Percentiles rank a stretch among this genome's conserved stretches.
phyloP scores from a whole-genome alignment of 2,329 filamentous ascomycete species.

The Scedosporium dehoogii region DNA sequence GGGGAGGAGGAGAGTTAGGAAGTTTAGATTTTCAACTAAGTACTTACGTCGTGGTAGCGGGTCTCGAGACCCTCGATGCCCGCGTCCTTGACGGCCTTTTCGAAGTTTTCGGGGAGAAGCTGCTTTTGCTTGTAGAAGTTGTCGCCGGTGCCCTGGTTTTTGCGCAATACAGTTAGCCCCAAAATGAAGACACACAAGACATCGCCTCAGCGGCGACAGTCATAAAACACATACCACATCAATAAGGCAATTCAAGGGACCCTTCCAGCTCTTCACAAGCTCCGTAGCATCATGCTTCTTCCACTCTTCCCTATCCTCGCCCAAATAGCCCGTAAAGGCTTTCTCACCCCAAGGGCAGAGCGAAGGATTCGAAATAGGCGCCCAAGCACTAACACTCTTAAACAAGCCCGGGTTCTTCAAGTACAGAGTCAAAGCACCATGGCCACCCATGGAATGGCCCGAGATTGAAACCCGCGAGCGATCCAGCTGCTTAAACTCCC shows the following conservation, averaged over 20 bases:
- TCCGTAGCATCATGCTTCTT: slow-evolving; percentile 87
- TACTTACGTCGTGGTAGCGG: slow-evolving; percentile 65
- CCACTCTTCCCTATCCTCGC: slow-evolving; percentile 67
- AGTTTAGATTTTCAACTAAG: not conserved
- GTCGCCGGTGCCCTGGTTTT: slow-evolving; percentile 68
- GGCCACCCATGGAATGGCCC: slow-evolving; percentile 95
- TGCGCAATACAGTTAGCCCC: not conserved
- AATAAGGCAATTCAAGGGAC: slow-evolving; percentile 66
- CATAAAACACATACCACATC: slow-evolving; percentile 64
- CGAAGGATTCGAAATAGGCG: slow-evolving; percentile 78
- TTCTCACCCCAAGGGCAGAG: slow-evolving; percentile 92
- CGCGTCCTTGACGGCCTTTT: slow-evolving; percentile 64
- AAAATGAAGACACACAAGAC: too few relatives aligned
- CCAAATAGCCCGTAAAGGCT: slow-evolving; percentile 86
- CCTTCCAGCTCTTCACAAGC: slow-evolving; percentile 66
- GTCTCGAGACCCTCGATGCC: slow-evolving; percentile 65
- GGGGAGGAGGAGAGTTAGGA: not conserved
- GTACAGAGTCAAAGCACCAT: slow-evolving; percentile 87
- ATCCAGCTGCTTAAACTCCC: slow-evolving; percentile 63
- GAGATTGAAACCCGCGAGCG: slow-evolving; percentile 65
- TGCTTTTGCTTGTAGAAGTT: slow-evolving; percentile 95
- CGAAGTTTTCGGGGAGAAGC: slow-evolving; percentile 87
- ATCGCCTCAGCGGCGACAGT: too few relatives aligned
- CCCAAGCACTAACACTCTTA: slow-evolving; percentile 80
- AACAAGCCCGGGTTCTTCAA: slow-evolving; percentile 86